phyloP scores from a whole-genome alignment of 805 yeast species.

The Hanseniaspora osmophila region DNA sequence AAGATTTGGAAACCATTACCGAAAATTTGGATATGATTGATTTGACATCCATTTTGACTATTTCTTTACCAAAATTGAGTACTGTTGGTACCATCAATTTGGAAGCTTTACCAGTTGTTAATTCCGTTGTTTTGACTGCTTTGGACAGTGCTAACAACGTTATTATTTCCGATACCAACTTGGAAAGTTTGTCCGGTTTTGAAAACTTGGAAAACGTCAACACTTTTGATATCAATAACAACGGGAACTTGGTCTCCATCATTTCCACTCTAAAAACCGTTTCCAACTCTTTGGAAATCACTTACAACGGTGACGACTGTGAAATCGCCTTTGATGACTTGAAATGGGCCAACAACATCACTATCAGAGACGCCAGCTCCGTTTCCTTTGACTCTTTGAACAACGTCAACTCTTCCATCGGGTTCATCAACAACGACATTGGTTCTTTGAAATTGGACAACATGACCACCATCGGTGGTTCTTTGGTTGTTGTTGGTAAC shows the following conservation, averaged over 20 bases:
- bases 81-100: slow-evolving; percentile 71
- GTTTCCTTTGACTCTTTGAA: slow-evolving; percentile 57
- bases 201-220: slow-evolving; percentile 29
- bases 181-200: slow-evolving; percentile 56
- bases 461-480: slow-evolving; percentile 59
- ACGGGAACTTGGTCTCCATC: slow-evolving; percentile 57
- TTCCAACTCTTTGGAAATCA: slow-evolving; percentile 58
- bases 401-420: slow-evolving; percentile 65
- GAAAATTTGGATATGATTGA: slow-evolving; percentile 49
- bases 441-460: slow-evolving; percentile 38
- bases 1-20: slow-evolving; percentile 58
- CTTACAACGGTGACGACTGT: slow-evolving; percentile 73
- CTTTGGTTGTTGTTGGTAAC: slow-evolving; percentile 65
- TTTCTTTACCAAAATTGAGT: slow-evolving; percentile 65
- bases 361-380: slow-evolving; percentile 67
- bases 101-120: slow-evolving; percentile 77
- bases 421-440: slow-evolving; percentile 62
- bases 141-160: slow-evolving; percentile 62
- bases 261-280: slow-evolving; percentile 63
- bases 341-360: slow-evolving; percentile 75
- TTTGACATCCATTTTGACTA: slow-evolving; percentile 51
- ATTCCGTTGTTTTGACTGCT: slow-evolving; percentile 45
- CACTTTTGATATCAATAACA: slow-evolving; percentile 81
- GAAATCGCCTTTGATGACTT: slow-evolving; percentile 56
- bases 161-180: slow-evolving; percentile 58